phyloP scores from a whole-genome alignment of 1,139 yeast species.

The Scheffersomyces cryptocercus region DNA sequence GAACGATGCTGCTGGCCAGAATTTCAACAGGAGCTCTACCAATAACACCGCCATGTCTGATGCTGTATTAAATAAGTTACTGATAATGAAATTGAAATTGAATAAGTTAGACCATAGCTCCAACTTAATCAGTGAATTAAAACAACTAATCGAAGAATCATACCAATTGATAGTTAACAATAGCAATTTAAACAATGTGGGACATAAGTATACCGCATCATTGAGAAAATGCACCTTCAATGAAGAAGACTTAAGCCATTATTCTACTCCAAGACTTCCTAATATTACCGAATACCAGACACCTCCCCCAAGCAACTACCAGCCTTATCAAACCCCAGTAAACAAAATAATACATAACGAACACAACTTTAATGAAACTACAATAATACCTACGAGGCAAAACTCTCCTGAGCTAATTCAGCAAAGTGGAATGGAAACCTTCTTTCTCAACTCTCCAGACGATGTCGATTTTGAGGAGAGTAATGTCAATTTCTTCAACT shows the following conservation, averaged over 20 bases:
- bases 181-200: not conserved
- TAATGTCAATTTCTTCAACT: not conserved
- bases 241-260: not conserved
- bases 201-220: not conserved
- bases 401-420: no score
- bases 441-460: no score
- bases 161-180: constrained; percentile 1
- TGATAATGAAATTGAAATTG: not conserved
- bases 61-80: not conserved
- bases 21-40: no score
- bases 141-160: not conserved
- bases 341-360: not conserved
- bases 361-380: not conserved
- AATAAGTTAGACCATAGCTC: not conserved
- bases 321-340: not conserved
- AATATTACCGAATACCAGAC: not conserved
- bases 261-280: not conserved
- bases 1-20: no score
- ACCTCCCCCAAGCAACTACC: not conserved
- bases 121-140: not conserved
- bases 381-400: no score
- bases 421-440: no score
- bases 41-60: not conserved
- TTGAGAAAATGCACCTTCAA: not conserved
- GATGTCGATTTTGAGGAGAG: no score